phyloP scores from a whole-genome alignment of 2,329 filamentous ascomycete genomes.

The Cercospora zeina region DNA sequence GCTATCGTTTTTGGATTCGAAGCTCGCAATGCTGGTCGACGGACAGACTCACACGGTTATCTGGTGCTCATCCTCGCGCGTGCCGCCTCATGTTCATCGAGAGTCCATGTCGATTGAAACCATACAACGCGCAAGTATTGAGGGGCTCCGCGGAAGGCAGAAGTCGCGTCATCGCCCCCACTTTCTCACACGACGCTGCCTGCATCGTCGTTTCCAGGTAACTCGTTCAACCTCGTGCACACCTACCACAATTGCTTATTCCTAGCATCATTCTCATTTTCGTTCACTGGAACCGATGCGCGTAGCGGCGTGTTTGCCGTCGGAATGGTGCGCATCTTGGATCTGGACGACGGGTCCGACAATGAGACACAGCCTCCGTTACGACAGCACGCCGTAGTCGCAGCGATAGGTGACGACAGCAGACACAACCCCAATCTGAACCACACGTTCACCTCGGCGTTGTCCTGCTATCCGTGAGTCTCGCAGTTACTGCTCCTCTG shows the following conservation, averaged over 20 bases:
- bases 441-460: constrained; percentile 58
- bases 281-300: constrained; percentile 17
- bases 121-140: not conserved
- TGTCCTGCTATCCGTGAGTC: constrained; percentile 69
- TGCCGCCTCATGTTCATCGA: too few species aligned
- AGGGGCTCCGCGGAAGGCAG: constrained; percentile 6
- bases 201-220: constrained; percentile 1
- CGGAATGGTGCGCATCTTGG: constrained; percentile 49
- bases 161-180: not conserved
- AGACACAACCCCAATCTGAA: constrained; percentile 57
- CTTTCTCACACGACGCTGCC: not conserved
- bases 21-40: too few species aligned
- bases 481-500: not conserved
- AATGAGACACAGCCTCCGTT: constrained; percentile 33
- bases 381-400: constrained; percentile 27
- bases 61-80: too few species aligned
- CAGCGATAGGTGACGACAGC: constrained; percentile 32
- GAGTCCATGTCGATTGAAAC: not conserved
- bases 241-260: constrained; percentile 3
- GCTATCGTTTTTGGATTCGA: too few species aligned
- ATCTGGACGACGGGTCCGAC: constrained; percentile 45
- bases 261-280: not conserved
- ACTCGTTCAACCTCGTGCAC: not conserved
- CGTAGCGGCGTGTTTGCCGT: constrained; percentile 18
- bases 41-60: too few species aligned